Evolutionary conservation across 163 green algal genomes (phyloP), one percentile per base, ranked within the genome.

Genomic region (Prototheca cutis): DNA sequence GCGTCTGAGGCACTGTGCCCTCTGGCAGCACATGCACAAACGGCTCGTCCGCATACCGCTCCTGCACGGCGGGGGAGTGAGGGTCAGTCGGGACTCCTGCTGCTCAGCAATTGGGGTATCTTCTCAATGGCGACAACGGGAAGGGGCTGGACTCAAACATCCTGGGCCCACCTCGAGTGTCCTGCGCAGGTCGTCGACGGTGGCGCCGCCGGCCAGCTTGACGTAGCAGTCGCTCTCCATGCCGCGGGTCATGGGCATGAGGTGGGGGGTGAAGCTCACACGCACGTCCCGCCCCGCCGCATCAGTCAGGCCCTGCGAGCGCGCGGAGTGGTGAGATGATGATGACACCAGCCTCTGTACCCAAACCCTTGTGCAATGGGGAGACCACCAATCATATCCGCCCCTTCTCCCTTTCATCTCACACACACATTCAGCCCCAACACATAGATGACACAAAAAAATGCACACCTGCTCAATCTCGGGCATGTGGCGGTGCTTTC

Each of bases 401-500:
- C n/a, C n/a, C n/a, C n/a, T n/a, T n/a, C n/a, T n/a, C n/a, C n/a
- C n/a, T n/a, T n/a, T n/a, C n/a, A n/a, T n/a, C n/a, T n/a, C n/a
- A n/a, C n/a, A n/a, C n/a, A n/a, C n/a, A n/a, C n/a, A n/a, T n/a
- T n/a, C n/a, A n/a, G n/a, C n/a, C n/a, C n/a, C n/a, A n/a, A n/a
- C n/a, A n/a, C n/a, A n/a, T n/a, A n/a, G n/a, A n/a, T n/a, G n/a
- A n/a, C n/a, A n/a, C n/a, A n/a, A n/a, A n/a, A n/a, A n/a, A n/a
- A n/a, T n/a, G n/a, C n/a, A n/a, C n/a, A 65, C 72, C 62, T 94
- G 87, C 78, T 96, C 90, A 56, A 97, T 95, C 73, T 97, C 90
- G 10, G 90, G 90, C 82, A 95, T 90, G 75, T 97, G 90, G 24
- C 90, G 71, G 75, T 96, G 90, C 54, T 71, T 82, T 32, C 73